Base-by-base conservation (phyloP, 108 stramenopile genomes). In the Nitzschia sp. region DNA sequence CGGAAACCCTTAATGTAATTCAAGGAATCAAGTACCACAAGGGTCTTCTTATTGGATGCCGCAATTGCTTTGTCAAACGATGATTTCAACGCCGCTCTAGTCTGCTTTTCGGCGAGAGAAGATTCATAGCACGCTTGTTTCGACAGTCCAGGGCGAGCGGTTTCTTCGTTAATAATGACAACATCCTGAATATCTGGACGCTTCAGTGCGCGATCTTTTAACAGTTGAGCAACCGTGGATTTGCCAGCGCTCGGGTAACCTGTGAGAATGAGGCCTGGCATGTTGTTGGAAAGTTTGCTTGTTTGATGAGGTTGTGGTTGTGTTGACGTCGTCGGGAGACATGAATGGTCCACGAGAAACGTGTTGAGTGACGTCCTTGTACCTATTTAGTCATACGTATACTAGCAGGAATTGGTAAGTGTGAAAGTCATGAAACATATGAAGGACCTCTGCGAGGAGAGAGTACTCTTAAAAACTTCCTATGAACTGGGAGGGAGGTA, bases 1-100 rank as follows among this genome's bases (percentile, higher is more conserved):
- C 91, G 86, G 77, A 82, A 95, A 41, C 93, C 93, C 64, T 95
- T 95, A 74, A 95, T 95, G 76, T 92, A 92, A 67, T 95, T 95
- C 52, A 95, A 37, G 3, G 87, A 89, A 85, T 95, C 93, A 59
- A 91, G 73, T 71, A 95, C 87, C 38, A 95, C 82, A 46, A 95
- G 63, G 0, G 86, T 85, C 37, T 48, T 26, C 48, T 69, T 69
- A 24, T 78, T 67, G 61, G 50, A 25, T 24, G 10, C 53, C 38
- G 58, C 68, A 17, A 80, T 67, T n/a, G 78, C 77, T 39, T 78
- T 70, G 77, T 95, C 93, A 62, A 95, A 86, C 24, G 73, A 57
- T 0, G 85, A 66, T 60, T 95, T 95, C 42, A 95, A 64, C 22
- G 86, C 93, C 10, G 74, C 87, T 41, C 93, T 79, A 9, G 89